Evolutionary conservation across 805 yeast genomes (phyloP).

Genomic region (Ogataea paraovalis): DNA sequence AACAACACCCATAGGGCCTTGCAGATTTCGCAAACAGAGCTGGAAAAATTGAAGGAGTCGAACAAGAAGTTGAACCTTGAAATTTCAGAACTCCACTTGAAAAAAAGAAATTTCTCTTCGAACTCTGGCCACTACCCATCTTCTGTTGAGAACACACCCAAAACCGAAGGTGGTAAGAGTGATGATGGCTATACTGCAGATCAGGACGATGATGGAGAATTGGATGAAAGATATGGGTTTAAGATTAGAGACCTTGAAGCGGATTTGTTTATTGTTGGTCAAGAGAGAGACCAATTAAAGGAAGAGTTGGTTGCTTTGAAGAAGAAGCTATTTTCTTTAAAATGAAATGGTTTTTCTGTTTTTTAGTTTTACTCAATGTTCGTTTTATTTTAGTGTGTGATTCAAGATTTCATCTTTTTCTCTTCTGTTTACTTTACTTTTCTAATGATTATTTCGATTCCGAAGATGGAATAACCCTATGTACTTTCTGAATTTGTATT

Average conservation of each 20-base stretch:
- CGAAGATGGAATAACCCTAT: too few relatives aligned
- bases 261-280: slow-evolving; percentile 72
- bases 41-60: slow-evolving; percentile 52
- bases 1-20: slow-evolving; percentile 74
- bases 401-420: not conserved
- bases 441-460: too few relatives aligned
- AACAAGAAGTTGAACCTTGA: slow-evolving; percentile 58
- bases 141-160: not conserved
- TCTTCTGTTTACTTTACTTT: not conserved
- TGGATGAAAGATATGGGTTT: slow-evolving; percentile 60
- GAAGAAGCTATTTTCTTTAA: slow-evolving; percentile 43
- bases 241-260: slow-evolving; percentile 81
- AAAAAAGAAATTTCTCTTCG: slow-evolving; percentile 20
- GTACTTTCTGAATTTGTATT: not conserved
- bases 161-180: not conserved
- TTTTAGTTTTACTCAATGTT: not conserved
- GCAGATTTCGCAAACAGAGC: slow-evolving; percentile 67
- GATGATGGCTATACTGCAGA: not conserved
- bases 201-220: slow-evolving; percentile 25
- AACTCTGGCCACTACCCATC: slow-evolving; percentile 2
- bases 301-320: slow-evolving; percentile 55
- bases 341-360: slow-evolving; percentile 1
- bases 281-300: slow-evolving; percentile 78
- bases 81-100: slow-evolving; percentile 61
- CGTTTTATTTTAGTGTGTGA: not conserved